Evolutionary conservation across 2,329 filamentous ascomycete species (phyloP), one percentile per base, ranked within the genome.

Genomic region (Dryadomyces quercivorus): DNA sequence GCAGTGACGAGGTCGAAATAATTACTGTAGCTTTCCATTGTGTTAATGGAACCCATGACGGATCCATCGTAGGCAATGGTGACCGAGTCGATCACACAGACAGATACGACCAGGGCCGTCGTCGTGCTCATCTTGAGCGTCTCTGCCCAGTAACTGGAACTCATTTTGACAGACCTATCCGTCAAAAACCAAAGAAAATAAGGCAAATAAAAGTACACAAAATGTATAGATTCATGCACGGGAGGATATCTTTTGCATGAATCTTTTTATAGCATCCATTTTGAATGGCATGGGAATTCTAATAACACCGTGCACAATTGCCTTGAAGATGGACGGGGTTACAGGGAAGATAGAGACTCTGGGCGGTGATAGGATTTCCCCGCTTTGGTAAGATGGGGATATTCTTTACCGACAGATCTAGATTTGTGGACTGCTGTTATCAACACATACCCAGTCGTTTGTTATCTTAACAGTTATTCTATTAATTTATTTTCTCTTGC

Each of bases 1-100:
- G 65, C 61, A 0, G 65, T 68, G 9, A 57, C 63, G n/a, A 69
- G 58, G 13, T 59, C 38, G 55, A 69, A 69, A 55, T 68, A 69
- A 13, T 59, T 58, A 3, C 51, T 53, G 57, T 69, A 69, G 2
- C 60, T 58, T 12, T 63, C 61, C 63, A 69, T 62, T n/a, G 67
- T 63, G 50, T 68, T 68, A 47, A 70, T 56, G 36, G 59, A 61
- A 44, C 63, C 63, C 66, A 70, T 68, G 18, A 67, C 46, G 15
- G 64, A 66, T 48, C 61, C 59, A 55, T 68, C 63, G 52, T 64
- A 67, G n/a, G 62, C 65, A 36, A 64, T 58, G 26, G 57, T 58
- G 46, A 58, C 55, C 3, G 57, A 58, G 47, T 58, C 57, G 5
- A 48, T 52, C 18, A 58, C 53, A 18, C 57, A 58, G 9, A 58